Base-by-base conservation (phyloP, 2,329 filamentous ascomycete species). In the Colletotrichum lentis region DNA sequence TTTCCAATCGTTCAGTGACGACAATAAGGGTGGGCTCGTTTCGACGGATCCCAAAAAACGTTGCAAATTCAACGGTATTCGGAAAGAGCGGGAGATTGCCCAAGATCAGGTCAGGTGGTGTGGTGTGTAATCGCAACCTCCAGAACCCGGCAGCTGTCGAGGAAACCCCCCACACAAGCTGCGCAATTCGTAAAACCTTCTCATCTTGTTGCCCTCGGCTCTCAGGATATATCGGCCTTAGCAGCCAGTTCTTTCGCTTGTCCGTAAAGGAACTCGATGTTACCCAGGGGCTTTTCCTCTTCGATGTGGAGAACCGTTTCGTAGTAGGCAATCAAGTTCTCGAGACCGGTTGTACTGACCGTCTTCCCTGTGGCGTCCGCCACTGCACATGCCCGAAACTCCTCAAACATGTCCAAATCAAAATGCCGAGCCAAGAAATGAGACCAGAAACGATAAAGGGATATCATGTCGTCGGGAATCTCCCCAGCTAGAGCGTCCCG, bases 401-500 rank as follows among this genome's bases (percentile, higher is more conserved):
- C 91, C 75, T 87, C 82, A 80, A 94, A 94, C 87, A 94, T 91
- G 75, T 82, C 83, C 67, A 84, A 82, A 77, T 94, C 91, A 84
- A 94, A 93, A 79, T 91, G 90, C 73, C 87, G 84, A 70, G 88
- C 85, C 71, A 94, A 83, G 75, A 91, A 92, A 76, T 90, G 86
- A 22, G 88, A 88, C 90, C 91, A 94, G 80, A 92, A 92, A 71
- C 88, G 85, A 80, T 93, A 93, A 37, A 92, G 84, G 67, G 88
- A 83, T 74, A 87, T 84, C 83, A 91, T 89, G 73, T 88, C 84
- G 69, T 82, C 80, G 56, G 86, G 84, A 46, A 76, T 78, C 64
- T 82, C 77, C 54, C 78, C 76, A 20, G 73, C 41, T 31, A 76
- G 70, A 41, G 77, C 76, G 5, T 69, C 61, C 41, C 76, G 73